A percentile compares a stretch with the other conserved stretches of the same genome.
These are phyloP conservation scores for Erucastrum elatum DNA, from an alignment of 345 rosid species.

Conservation along the genomic window DNA sequence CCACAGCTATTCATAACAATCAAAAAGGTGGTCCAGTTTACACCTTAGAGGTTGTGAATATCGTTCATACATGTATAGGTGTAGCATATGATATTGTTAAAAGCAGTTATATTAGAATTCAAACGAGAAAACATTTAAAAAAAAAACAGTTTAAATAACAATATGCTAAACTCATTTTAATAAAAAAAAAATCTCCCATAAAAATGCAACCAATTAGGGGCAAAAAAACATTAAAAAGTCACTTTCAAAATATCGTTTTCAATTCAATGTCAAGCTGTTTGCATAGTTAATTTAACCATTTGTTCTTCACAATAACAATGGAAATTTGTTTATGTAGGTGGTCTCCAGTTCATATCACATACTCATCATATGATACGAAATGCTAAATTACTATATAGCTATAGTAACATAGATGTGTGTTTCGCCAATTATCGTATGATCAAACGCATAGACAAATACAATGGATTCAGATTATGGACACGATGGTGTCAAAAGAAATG, in stretches of 20 bases:
- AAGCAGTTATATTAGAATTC: background rate
- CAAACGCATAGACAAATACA: too few species aligned
- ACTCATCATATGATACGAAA: slow-evolving; percentile 24
- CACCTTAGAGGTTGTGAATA: background rate
- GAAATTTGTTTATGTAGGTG: slow-evolving; percentile 22
- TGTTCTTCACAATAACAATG: slow-evolving; percentile 1
- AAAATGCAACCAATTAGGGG: background rate
- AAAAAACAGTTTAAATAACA: too few species aligned
- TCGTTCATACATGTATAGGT: background rate
- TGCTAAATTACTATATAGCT: background rate
- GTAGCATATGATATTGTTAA: background rate
- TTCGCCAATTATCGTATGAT: too few species aligned
- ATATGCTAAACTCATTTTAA: background rate
- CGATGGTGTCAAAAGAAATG: background rate
- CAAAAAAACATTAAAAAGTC: slow-evolving; percentile 18
- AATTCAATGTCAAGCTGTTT: slow-evolving; percentile 24
- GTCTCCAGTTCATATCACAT: slow-evolving; percentile 39
- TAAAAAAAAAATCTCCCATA: background rate
- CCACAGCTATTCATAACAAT: background rate
- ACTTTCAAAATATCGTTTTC: slow-evolving; percentile 28
- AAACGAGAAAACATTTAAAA: background rate
- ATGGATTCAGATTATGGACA: too few species aligned
- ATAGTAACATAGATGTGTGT: background rate
- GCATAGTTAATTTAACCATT: slow-evolving; percentile 23
- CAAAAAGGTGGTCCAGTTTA: slow-evolving; percentile 15